These are phyloP conservation scores for Escovopsis sp. DNA, from an alignment of 2,329 filamentous ascomycete species.

Conservation along the genomic window DNA sequence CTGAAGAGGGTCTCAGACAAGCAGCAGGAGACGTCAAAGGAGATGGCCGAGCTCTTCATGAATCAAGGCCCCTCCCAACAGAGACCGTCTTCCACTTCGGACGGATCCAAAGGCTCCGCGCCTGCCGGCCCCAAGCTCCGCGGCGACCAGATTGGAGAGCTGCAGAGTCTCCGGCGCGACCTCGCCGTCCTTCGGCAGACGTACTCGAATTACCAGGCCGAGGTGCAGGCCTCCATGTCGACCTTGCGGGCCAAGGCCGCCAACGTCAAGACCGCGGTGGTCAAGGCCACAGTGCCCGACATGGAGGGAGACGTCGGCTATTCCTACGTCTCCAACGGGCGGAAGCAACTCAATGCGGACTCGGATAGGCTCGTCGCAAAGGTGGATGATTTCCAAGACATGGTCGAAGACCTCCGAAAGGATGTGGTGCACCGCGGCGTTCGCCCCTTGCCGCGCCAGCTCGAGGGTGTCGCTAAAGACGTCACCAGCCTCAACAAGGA, in stretches of 20 bases:
- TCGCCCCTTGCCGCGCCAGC: conserved; percentile 74
- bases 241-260: conserved; percentile 67
- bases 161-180: conserved; percentile 73
- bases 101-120: conserved; percentile 22
- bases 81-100: conserved; percentile 23
- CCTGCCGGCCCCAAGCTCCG: conserved; percentile 31
- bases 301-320: conserved; percentile 69
- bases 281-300: conserved; percentile 54
- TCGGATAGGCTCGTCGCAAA: conserved; percentile 81
- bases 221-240: conserved; percentile 79
- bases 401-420: conserved; percentile 92
- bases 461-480: conserved; percentile 81
- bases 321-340: conserved; percentile 70
- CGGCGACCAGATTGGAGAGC: conserved; percentile 54
- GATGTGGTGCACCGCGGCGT: conserved; percentile 91
- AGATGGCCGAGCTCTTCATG: conserved; percentile 43
- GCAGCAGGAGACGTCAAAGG: conserved; percentile 78
- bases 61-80: conserved; percentile 25
- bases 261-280: conserved; percentile 61
- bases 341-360: conserved; percentile 74
- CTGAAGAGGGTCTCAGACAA: conserved; percentile 80
- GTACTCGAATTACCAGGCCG: conserved; percentile 78
- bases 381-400: conserved; percentile 93
- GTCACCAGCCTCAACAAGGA: conserved; percentile 69
- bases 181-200: conserved; percentile 86